A percentile compares a stretch with the other conserved stretches of the same genome.
Evolutionary conservation across 139 green algal genomes (phyloP).

Genomic region (Micromonas commoda): DNA sequence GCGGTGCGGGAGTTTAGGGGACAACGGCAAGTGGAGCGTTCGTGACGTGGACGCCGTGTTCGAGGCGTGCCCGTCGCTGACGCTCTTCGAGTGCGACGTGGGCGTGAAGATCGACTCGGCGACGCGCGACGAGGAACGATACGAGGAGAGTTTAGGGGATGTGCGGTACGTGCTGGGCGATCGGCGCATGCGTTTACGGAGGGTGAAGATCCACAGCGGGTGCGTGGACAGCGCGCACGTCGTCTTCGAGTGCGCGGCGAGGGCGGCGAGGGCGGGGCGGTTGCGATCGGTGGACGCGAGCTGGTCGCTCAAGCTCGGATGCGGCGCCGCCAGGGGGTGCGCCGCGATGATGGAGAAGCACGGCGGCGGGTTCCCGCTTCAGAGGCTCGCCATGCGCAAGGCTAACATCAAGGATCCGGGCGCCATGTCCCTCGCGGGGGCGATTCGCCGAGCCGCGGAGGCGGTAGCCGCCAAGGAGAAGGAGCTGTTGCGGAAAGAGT

Average conservation of each 20-base stretch:
- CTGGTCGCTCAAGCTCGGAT: background rate
- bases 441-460: background rate
- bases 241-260: background rate
- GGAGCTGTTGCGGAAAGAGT: background rate
- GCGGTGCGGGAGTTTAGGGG: background rate
- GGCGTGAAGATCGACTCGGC: background rate
- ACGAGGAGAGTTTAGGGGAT: background rate
- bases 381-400: conserved; percentile 5
- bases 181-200: background rate
- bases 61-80: background rate
- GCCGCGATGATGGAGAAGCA: background rate
- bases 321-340: background rate
- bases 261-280: background rate
- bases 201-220: conserved; percentile 10
- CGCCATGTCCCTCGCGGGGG: background rate
- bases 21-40: background rate
- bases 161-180: background rate
- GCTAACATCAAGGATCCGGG: background rate
- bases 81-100: conserved; percentile 4
- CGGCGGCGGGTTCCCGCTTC: background rate
- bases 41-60: background rate
- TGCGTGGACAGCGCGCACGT: background rate
- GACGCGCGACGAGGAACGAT: background rate
- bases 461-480: background rate
- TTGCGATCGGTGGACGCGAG: background rate